Percentiles rank a stretch among this genome's conserved stretches.
phyloP scores from a whole-genome alignment of 2,329 filamentous ascomycete genomes.

The Scedosporium boydii region DNA sequence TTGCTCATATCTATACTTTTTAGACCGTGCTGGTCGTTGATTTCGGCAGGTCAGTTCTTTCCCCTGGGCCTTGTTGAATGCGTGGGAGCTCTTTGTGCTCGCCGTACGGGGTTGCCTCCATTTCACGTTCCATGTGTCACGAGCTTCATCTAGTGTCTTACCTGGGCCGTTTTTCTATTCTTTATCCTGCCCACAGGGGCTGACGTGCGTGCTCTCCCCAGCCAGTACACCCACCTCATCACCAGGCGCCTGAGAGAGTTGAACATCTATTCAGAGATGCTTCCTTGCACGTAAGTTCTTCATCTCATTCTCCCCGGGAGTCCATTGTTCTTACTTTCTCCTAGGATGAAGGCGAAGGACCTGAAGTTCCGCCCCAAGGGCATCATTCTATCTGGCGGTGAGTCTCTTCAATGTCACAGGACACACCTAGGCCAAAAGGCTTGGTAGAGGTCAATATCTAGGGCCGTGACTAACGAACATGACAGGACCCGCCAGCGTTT shows the following conservation, averaged over 20 bases:
- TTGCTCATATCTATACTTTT: slow-evolving; percentile 1
- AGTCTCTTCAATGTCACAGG: slow-evolving; percentile 1
- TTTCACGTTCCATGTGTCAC: not conserved
- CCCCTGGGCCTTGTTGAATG: slow-evolving; percentile 18
- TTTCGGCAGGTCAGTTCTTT: slow-evolving; percentile 34
- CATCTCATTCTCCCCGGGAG: not conserved
- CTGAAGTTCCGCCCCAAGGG: slow-evolving; percentile 74
- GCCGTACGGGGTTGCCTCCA: not conserved
- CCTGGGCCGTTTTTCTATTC: too few relatives aligned
- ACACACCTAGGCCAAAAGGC: not conserved
- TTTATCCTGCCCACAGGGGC: not conserved
- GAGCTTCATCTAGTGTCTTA: too few relatives aligned
- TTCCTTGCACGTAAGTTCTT: slow-evolving; percentile 56
- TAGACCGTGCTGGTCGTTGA: slow-evolving; percentile 64
- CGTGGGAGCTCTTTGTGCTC: not conserved
- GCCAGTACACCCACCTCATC: slow-evolving; percentile 65
- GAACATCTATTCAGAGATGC: slow-evolving; percentile 79
- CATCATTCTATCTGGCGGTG: slow-evolving; percentile 49
- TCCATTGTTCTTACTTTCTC: not conserved
- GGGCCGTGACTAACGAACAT: slow-evolving; percentile 6
- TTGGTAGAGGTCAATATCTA: not conserved
- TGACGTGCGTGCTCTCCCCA: not conserved
- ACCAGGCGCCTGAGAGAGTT: slow-evolving; percentile 66
- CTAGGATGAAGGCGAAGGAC: slow-evolving; percentile 60
- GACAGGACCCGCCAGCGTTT: slow-evolving; percentile 58